phyloP scores from a whole-genome alignment of 2,329 filamentous ascomycete genomes.

The Paracorniculantispora psalliotae region DNA sequence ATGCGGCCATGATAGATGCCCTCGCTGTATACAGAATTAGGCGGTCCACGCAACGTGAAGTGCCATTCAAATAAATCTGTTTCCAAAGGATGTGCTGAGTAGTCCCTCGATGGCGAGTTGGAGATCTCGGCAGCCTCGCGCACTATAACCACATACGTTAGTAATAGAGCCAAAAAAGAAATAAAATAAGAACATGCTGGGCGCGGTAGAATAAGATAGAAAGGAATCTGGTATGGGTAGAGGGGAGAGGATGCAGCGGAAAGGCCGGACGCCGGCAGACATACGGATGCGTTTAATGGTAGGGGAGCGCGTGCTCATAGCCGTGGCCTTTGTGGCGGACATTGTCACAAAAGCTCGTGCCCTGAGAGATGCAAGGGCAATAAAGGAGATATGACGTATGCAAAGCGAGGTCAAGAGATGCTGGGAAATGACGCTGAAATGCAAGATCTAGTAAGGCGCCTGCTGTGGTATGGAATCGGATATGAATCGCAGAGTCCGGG shows the following conservation, averaged over 20 bases:
- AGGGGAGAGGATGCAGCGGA: neutral
- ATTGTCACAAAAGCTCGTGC: slow-evolving; percentile 2
- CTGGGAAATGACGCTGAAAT: neutral
- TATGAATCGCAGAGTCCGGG: neutral
- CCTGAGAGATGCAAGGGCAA: neutral
- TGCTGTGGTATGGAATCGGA: neutral
- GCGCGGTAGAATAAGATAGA: neutral
- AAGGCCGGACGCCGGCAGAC: slow-evolving; percentile 23
- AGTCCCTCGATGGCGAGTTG: slow-evolving; percentile 74
- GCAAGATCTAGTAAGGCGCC: neutral
- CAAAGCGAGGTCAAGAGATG: neutral
- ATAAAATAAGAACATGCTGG: neutral
- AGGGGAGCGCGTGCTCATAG: slow-evolving; percentile 66
- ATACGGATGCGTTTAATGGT: slow-evolving; percentile 80
- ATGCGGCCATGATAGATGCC: slow-evolving; percentile 97
- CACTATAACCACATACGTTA: slow-evolving; percentile 44
- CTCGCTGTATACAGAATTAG: slow-evolving; percentile 68
- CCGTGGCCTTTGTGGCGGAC: slow-evolving; percentile 4
- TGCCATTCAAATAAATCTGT: slow-evolving; percentile 97
- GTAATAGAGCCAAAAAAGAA: neutral
- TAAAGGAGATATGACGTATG: neutral
- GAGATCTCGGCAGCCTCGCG: slow-evolving; percentile 89
- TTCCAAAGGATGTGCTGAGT: slow-evolving; percentile 79
- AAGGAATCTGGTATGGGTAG: neutral
- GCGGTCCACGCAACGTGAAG: slow-evolving; percentile 91